Evolutionary conservation across 257 asterid species (phyloP).

Genomic region (Ligustrum vulgare): DNA sequence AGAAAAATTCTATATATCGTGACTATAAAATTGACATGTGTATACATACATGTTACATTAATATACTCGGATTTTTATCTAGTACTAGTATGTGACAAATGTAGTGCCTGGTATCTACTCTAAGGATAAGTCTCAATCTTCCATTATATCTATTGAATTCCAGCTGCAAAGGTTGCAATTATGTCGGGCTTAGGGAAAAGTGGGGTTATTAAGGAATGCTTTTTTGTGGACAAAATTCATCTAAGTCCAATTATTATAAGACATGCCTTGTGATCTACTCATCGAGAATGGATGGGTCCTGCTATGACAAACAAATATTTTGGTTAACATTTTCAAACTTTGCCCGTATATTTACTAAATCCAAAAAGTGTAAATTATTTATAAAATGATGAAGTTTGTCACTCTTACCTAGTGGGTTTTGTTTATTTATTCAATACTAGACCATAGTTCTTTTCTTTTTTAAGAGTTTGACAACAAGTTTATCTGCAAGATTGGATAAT

Average conservation of each 20-base stretch:
- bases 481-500: background rate
- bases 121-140: conserved; percentile 26
- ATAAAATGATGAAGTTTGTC: conserved; percentile 11
- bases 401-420: conserved; percentile 20
- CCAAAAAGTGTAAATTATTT: conserved; percentile 15
- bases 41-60: background rate
- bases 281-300: conserved; percentile 25
- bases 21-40: background rate
- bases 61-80: background rate
- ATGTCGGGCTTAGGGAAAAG: conserved; percentile 24
- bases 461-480: background rate
- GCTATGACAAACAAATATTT: background rate
- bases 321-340: conserved; percentile 16
- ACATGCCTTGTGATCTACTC: conserved; percentile 16
- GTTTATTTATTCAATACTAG: conserved; percentile 4
- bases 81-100: background rate
- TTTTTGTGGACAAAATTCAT: conserved; percentile 1
- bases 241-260: conserved; percentile 18
- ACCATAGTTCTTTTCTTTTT: background rate
- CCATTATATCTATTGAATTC: conserved; percentile 31
- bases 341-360: conserved; percentile 19
- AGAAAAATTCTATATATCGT: background rate
- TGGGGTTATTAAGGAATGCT: background rate
- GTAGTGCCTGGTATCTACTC: conserved; percentile 8
- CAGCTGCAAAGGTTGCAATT: conserved; percentile 28